Evolutionary conservation across 192 early-diverging fungal species (phyloP), one percentile per base, ranked within the genome.

Genomic region (Glomus cerebriforme): DNA sequence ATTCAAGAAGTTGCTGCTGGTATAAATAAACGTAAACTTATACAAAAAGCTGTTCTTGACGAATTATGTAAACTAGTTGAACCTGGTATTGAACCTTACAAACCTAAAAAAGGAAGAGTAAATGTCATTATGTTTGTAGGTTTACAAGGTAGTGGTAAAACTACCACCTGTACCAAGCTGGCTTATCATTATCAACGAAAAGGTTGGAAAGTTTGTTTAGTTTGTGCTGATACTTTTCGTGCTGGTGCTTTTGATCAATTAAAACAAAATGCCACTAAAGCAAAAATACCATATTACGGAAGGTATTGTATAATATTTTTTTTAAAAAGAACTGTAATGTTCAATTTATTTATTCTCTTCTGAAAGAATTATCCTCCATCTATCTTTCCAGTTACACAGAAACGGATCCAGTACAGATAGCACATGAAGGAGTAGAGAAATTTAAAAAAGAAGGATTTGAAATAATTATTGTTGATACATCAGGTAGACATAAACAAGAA

Each of bases 221-320:
- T 98, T 10, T 97, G 96, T 77, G 92, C 96, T 2, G 97, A 98
- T 83, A 98, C 97, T 17, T 98, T 97, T 86, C 94, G 97, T 83
- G 97, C 97, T 59, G 97, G 97, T 87, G 97, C 97, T 17, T 98
- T 98, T 83, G 97, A 98, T 87, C 97, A 98, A 88, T 89, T 98
- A 78, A 98, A 96, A 86, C 97, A 98, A 82, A 98, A 98, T 76
- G 96, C 97, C 17, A 95, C 96, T 27, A 94, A 97, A 75, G 97
- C 96, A n/a, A 96, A 97, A 73, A 97, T 98, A 66, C 97, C 97
- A 60, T 98, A 93, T 83, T 98, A 95, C 81, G 95, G 94, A 79
- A 92, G 89, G 87, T 89, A 15, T 39, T 68, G 7, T 64, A 13
- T 26, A 32, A 64, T 54, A 22, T 54, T 5, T 5, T 54, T 22